Base-by-base conservation (phyloP, 1,284 basidiomycete species). In the Boletellus deceptivus region DNA sequence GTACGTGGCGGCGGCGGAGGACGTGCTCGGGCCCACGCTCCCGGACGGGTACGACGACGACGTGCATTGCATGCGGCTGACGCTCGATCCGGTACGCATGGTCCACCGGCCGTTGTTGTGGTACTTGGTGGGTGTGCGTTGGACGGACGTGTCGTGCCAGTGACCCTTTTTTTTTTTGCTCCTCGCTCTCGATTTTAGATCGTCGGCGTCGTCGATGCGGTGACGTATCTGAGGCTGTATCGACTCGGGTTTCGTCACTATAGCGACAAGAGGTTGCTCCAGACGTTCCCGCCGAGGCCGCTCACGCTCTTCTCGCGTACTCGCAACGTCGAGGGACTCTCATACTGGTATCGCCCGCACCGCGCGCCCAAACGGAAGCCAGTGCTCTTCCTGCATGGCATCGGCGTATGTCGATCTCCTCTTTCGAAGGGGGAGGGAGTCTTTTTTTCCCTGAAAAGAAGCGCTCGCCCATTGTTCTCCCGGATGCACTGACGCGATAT, bases 321-420 rank as follows among this genome's bases (percentile, higher is more conserved):
- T 2, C 75, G 79, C 1, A 56, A 64, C 0, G 62, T 70, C 17
- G 60, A 70, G 1, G 60, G 74, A 3, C 58, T 84, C 6, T 74
- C 81, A 0, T 86, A 83, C 62, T 86, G 84, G 84, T 79, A 81
- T 60, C 75, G 80, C 1, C 80, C 80, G 0, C 80, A 84, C 54
- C 70, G 65, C 27, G 77, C 77, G 1, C 50, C 50, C 10, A 71
- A 70, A 3, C 78, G 76, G 54, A 68, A 70, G 10, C 80, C 83
- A 0, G 67, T 86, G 11, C 61, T 86, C 10, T 84, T 86, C 58
- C 61, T 86, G 0, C 84, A 86, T 52, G 84, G 83, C 11, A 80
- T 86, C 22, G 84, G 84, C 6, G 81, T 84, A 67, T 14, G 79
- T 50, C 36, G 17, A 45, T 44, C 6, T 11, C 9, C 6, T 35